Evolutionary conservation across 164 flowering plant species (phyloP), one percentile per base, ranked within the genome.

Genomic region (Dillenia turbinata): DNA sequence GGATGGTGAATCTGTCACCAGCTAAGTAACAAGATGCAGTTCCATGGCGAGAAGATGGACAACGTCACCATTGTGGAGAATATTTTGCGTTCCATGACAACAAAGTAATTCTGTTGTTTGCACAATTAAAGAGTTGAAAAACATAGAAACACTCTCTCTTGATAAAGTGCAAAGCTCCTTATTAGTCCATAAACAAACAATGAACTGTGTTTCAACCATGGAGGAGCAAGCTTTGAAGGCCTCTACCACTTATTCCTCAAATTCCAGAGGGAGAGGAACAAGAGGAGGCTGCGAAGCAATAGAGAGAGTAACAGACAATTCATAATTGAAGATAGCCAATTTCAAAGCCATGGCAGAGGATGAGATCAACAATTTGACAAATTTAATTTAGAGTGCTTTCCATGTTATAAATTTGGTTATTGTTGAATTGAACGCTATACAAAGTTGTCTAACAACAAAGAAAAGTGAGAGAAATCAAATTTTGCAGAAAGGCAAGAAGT

Each of bases 191-290:
- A 69, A 68, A 33, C 67, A 65, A 9, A 73, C 65, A 45, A 59
- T 73, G 61, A 68, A 63, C 19, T 8, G 57, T 9, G 44, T 33
- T 57, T 49, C 52, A 47, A 43, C 19, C 44, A 26, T 15, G 26
- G 63, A 69, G 49, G 66, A 69, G 65, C 59, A 65, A 60, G 70
- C 73, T 26, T 65, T 73, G 52, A 69, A 73, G 56, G 67, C 63
- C 24, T 59, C 69, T 64, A 61, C 52, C 15, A 11, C 47, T 44
- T 19, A 63, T 50, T 60, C 16, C 57, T 13, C n/a, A 12, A 51
- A 54, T 40, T 33, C n/a, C n/a, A 46, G 55, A 59, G 44, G 16
- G 59, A 26, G 4, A 26, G 5, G 40, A 53, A 22, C 48, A 51
- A 19, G 56, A 49, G 62, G 69, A 16, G 43, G 66, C 2, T 1